Percentiles rank a stretch among this genome's conserved stretches.
Conservation (phyloP, 148 eudicot species). For the Beta vulgaris region DNA sequence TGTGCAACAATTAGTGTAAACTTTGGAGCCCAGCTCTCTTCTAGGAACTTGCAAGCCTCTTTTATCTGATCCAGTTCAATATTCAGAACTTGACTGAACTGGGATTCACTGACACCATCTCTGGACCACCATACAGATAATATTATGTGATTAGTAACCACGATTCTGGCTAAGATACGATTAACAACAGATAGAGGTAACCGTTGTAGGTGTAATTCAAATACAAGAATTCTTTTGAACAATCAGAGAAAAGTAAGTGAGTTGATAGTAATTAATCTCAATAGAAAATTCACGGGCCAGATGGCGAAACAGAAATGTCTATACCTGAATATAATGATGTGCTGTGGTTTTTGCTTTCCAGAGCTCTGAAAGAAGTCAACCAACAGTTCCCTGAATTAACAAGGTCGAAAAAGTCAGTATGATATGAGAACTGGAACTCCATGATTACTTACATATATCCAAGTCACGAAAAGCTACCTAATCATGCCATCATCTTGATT, state of each 20-base stretch:
- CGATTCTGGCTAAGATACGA: too few species aligned
- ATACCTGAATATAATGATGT: constrained; percentile 56
- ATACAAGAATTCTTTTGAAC: too few species aligned
- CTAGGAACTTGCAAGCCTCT: constrained; percentile 39
- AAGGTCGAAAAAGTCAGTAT: background rate
- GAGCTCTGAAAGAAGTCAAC: constrained; percentile 48
- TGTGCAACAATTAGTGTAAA: constrained; percentile 40
- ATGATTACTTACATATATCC: background rate
- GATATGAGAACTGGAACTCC: too few species aligned
- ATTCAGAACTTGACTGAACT: constrained; percentile 44
- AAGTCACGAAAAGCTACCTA: constrained; percentile 33
- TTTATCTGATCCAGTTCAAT: constrained; percentile 40
- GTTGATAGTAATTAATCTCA: too few species aligned
- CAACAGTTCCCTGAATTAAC: constrained; percentile 39
- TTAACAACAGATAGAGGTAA: too few species aligned
- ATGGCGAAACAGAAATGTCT: too few species aligned
- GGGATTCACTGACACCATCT: constrained; percentile 53
- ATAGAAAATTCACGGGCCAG: too few species aligned
- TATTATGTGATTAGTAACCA: too few species aligned
- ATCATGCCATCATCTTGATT: constrained; percentile 62
- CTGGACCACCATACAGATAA: too few species aligned
- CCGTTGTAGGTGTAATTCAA: too few species aligned
- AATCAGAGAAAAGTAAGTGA: too few species aligned
- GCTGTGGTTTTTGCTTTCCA: constrained; percentile 46
- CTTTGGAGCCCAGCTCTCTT: constrained; percentile 36